A percentile compares a stretch with the other conserved stretches of the same genome.
These are phyloP conservation scores for Ascochyta lentis DNA, from an alignment of 2,329 filamentous ascomycete genomes.

Conservation along the genomic window DNA sequence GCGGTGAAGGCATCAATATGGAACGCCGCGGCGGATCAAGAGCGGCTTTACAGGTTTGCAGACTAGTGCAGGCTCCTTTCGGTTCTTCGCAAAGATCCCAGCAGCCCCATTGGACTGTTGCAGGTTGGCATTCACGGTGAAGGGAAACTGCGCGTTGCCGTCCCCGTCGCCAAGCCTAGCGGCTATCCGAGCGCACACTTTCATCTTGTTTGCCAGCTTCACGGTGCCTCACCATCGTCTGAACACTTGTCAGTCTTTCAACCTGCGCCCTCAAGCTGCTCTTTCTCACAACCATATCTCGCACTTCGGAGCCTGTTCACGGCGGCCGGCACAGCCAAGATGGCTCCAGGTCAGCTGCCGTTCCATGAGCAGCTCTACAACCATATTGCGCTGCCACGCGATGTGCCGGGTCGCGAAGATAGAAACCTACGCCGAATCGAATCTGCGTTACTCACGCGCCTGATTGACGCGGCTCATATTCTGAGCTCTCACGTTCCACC, in stretches of 20 bases:
- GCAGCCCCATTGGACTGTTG: background rate
- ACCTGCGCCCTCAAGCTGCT: background rate
- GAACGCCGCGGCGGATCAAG: no score
- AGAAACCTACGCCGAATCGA: constrained; percentile 35
- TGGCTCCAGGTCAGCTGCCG: constrained; percentile 7
- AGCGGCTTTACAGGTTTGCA: no score
- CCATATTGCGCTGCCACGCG: constrained; percentile 49
- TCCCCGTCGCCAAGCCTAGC: constrained; percentile 14
- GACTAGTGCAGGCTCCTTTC: no score
- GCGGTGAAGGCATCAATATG: no score
- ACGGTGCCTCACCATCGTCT: background rate
- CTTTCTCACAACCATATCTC: background rate
- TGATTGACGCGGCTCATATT: constrained; percentile 32
- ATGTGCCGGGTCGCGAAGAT: constrained; percentile 48
- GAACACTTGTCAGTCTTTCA: background rate
- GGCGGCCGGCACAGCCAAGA: constrained; percentile 25
- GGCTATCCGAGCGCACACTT: constrained; percentile 2
- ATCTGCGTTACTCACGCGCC: constrained; percentile 36
- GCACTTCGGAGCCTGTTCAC: background rate
- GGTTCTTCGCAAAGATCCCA: background rate
- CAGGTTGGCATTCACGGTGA: constrained; percentile 3
- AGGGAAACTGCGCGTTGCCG: background rate
- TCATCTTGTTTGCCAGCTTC: constrained; percentile 4
- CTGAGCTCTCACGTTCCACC: constrained; percentile 21
- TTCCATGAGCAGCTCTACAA: constrained; percentile 40